A percentile compares a stretch with the other conserved stretches of the same genome.
These are phyloP conservation scores for Arthrobotrys conoides DNA, from an alignment of 2,329 filamentous ascomycete genomes.

Conservation along the genomic window DNA sequence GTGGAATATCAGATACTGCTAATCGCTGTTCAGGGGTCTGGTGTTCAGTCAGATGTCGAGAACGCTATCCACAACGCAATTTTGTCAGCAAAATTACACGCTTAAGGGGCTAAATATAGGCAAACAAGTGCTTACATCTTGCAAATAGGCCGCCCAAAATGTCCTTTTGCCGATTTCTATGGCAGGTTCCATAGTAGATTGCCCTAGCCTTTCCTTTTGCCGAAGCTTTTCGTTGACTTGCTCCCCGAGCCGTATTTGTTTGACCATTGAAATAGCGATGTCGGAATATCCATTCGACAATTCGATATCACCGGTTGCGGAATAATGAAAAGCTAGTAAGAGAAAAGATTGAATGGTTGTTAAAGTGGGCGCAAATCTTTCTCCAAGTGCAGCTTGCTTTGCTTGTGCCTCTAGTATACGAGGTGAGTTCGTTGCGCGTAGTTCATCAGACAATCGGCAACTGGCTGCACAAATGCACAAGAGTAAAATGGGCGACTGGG, in stretches of 20 bases:
- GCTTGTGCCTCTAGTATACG: constrained; percentile 55
- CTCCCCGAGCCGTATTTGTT: constrained; percentile 56
- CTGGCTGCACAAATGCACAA: constrained; percentile 56
- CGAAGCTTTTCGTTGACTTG: constrained; percentile 54
- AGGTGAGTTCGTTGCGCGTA: constrained; percentile 52
- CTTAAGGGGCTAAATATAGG: constrained; percentile 14
- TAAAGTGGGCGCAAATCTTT: constrained; percentile 52
- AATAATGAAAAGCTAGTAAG: constrained; percentile 52
- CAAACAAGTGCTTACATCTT: constrained; percentile 44
- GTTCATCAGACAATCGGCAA: constrained; percentile 48
- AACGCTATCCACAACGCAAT: constrained; percentile 53
- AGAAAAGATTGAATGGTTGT: constrained; percentile 55
- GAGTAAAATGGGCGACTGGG: constrained; percentile 48
- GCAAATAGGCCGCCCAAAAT: constrained; percentile 57
- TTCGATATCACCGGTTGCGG: constrained; percentile 53
- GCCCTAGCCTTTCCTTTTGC: constrained; percentile 51
- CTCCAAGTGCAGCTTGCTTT: constrained; percentile 54
- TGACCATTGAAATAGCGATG: constrained; percentile 58
- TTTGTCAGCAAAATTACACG: constrained; percentile 41
- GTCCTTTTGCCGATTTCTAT: constrained; percentile 60
- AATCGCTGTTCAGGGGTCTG: constrained; percentile 47
- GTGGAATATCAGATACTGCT: constrained; percentile 53
- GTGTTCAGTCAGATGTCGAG: constrained; percentile 50
- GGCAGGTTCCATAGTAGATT: constrained; percentile 47
- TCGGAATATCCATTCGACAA: constrained; percentile 54